A percentile compares a stretch with the other conserved stretches of the same genome.
Evolutionary conservation across 345 rosid genomes (phyloP).

Genomic region (Hevea brasiliensis): DNA sequence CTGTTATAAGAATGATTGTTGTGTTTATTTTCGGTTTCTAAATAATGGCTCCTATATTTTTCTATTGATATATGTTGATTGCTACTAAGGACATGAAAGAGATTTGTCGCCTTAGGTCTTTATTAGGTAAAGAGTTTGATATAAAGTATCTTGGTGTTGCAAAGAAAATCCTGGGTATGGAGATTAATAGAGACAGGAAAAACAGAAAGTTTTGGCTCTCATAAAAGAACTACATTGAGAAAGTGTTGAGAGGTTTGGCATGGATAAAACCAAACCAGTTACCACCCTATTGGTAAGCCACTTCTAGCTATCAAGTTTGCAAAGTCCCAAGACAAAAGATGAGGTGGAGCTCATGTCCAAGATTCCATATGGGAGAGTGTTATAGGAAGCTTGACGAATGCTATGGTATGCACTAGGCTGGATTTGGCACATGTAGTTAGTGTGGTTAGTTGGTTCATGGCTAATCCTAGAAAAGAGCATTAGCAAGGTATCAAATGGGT

Average conservation of each 20-base stretch:
- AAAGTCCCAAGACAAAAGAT: background rate
- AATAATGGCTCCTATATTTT: background rate
- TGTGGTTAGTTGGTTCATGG: background rate
- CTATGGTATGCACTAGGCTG: background rate
- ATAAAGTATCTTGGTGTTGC: background rate
- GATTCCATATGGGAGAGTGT: background rate
- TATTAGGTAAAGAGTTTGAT: no score
- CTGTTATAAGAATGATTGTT: background rate
- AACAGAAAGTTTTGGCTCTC: background rate
- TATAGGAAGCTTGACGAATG: background rate
- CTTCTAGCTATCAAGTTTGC: background rate
- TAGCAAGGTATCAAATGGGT: background rate
- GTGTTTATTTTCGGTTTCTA: background rate
- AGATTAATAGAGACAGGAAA: background rate
- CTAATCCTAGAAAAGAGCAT: background rate
- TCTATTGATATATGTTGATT: background rate
- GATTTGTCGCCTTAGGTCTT: no score
- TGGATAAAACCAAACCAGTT: background rate
- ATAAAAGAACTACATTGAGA: background rate
- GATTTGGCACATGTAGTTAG: background rate
- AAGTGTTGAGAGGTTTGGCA: background rate
- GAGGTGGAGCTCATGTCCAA: background rate
- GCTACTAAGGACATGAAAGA: no score
- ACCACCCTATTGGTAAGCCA: background rate
- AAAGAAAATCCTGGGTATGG: background rate